Evolutionary conservation across 306 rosid genomes (phyloP), one percentile per base, ranked within the genome.

Genomic region (Cyclanthera cordifolia): DNA sequence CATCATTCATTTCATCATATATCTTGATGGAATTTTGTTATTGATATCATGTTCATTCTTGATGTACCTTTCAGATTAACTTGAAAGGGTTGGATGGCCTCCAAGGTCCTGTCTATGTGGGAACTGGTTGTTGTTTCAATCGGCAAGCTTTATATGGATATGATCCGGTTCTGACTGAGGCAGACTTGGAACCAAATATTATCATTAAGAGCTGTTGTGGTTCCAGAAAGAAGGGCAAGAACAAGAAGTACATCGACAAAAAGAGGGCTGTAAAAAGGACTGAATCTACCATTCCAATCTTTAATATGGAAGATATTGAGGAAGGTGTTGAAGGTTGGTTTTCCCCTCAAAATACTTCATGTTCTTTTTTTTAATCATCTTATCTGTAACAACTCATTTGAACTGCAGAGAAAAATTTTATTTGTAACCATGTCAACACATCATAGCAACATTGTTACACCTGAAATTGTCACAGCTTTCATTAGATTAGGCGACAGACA

Each of bases 101-200:
- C 83, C 99, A 94, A 77, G 99, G 99, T 79, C 97, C 99, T 11
- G 97, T 90, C 78, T 94, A 94, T 76, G 99, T 94, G 80, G 99
- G 99, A 83, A 94, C 97, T 60, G 99, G 99, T 83, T 90, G 99
- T 58, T 94, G 99, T 86, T 90, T 94, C 89, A 94, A 90, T 75
- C 87, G 99, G 87, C 97, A 94, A 83, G 99, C 99, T 71, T 53
- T 94, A 52, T 94, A 94, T 78, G 99, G 99, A 70, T 88, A 94
- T 55, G 97, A 94, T 81, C 99, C 99, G 6, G 85, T 90, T 65
- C 77, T 94, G 84, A 82, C 91, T 0, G 96, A 86, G 84, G 97
- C 88, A 78, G 97, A 94, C 79, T 82, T 90, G 78, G 87, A 90
- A 73, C 99, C 97, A 25, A 94, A 94, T 76, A 86, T 94, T 77